A percentile compares a stretch with the other conserved stretches of the same genome.
Conservation (phyloP, 1,284 basidiomycete species). For the Pulveroboletus sp. region DNA sequence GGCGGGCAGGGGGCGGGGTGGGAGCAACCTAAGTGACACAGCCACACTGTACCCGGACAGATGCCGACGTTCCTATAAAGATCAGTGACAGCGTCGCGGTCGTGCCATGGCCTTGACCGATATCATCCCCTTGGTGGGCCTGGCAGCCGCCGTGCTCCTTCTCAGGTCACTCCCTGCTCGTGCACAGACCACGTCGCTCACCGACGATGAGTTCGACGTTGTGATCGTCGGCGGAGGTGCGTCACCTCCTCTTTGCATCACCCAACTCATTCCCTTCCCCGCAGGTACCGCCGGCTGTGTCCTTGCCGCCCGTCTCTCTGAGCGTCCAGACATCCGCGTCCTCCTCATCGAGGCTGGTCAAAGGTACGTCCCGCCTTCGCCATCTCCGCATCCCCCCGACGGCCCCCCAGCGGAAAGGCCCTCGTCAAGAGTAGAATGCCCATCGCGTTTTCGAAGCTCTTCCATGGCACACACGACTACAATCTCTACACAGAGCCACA, state of each 20-base stretch:
- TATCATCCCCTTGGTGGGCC: background rate
- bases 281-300: conserved; percentile 68
- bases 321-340: conserved; percentile 52
- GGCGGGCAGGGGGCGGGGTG: background rate
- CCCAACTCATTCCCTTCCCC: background rate
- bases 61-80: too few relatives aligned
- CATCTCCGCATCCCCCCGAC: background rate
- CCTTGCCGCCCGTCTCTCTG: conserved; percentile 60
- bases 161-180: background rate
- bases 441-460: conserved; percentile 39
- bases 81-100: too few relatives aligned
- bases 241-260: conserved; percentile 1
- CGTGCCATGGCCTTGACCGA: background rate
- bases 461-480: conserved; percentile 44
- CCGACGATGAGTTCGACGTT: conserved; percentile 36
- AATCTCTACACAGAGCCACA: conserved; percentile 55
- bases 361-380: conserved; percentile 40
- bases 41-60: conserved; percentile 6
- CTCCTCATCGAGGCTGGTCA: conserved; percentile 62
- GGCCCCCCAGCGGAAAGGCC: conserved; percentile 26
- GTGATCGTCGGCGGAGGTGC: conserved; percentile 63
- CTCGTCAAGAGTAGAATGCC: conserved; percentile 41
- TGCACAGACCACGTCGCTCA: background rate
- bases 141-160: conserved; percentile 7
- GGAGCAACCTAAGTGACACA: conserved; percentile 7